Evolutionary conservation across 805 yeast genomes (phyloP).

Genomic region (Cyberlindnera samutprakarnensis): DNA sequence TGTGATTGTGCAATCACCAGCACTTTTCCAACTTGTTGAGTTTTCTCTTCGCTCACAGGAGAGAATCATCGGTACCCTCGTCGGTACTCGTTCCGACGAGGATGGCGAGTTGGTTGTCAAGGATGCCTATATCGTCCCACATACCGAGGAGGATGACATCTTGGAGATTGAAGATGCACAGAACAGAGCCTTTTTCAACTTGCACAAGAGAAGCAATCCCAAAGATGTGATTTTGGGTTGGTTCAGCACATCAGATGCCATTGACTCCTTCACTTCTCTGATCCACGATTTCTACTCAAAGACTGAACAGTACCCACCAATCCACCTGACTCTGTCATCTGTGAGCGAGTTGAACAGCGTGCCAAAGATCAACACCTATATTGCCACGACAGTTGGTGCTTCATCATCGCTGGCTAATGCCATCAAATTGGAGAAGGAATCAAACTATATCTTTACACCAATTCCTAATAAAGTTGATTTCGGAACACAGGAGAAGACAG

Average conservation of each 20-base stretch:
- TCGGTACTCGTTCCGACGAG: conserved; percentile 79
- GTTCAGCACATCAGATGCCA: conserved; percentile 57
- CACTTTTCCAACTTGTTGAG: conserved; percentile 70
- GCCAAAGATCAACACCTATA: conserved; percentile 59
- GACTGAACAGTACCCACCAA: conserved; percentile 68
- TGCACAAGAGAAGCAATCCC: conserved; percentile 73
- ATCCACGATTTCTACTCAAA: conserved; percentile 76
- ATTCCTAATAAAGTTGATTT: conserved; percentile 58
- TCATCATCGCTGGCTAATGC: conserved; percentile 29
- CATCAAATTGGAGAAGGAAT: conserved; percentile 32
- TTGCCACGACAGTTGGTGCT: conserved; percentile 70
- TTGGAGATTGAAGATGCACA: conserved; percentile 71
- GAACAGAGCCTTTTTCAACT: conserved; percentile 60
- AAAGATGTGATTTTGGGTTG: conserved; percentile 77
- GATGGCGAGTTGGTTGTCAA: conserved; percentile 67
- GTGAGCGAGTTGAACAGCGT: conserved; percentile 30
- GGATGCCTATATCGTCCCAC: conserved; percentile 77
- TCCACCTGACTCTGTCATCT: conserved; percentile 65
- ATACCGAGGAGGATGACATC: conserved; percentile 66
- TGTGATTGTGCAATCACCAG: conserved; percentile 58
- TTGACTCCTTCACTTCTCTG: conserved; percentile 67
- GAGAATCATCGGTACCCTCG: conserved; percentile 74
- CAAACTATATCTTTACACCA: conserved; percentile 62
- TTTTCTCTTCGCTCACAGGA: conserved; percentile 52
- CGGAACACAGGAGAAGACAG: conserved; percentile 50